These are phyloP conservation scores for Pittosporum tobira DNA, from an alignment of 129 eudicot genomes.

Conservation along the genomic window DNA sequence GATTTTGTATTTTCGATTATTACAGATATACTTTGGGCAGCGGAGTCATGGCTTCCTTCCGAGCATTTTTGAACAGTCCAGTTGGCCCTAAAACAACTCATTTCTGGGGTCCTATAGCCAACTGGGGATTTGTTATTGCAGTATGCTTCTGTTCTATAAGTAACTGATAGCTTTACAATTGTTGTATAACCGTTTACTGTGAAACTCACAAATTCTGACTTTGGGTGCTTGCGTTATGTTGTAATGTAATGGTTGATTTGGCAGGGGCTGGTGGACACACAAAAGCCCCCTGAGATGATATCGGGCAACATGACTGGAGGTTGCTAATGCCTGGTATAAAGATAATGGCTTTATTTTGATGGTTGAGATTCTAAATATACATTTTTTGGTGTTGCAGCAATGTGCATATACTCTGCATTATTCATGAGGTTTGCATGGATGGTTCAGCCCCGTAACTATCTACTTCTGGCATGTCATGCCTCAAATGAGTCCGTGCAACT, in stretches of 20 bases:
- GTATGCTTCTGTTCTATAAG: conserved; percentile 35
- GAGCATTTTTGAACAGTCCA: conserved; percentile 71
- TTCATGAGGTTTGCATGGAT: conserved; percentile 99
- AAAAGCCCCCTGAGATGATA: conserved; percentile 85
- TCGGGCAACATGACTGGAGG: conserved; percentile 97
- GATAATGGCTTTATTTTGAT: background rate
- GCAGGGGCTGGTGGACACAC: conserved; percentile 77
- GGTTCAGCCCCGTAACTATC: conserved; percentile 88
- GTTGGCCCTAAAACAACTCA: conserved; percentile 93
- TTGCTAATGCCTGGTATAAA: conserved; percentile 15
- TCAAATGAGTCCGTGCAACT: conserved; percentile 89
- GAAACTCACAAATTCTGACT: background rate
- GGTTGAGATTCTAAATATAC: background rate
- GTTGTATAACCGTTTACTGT: background rate
- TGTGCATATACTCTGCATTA: conserved; percentile 76
- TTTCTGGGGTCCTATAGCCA: conserved; percentile 94
- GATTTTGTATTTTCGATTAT: background rate
- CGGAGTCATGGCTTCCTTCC: conserved; percentile 53
- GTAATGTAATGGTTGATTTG: conserved; percentile 9
- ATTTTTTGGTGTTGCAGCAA: conserved; percentile 38
- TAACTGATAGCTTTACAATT: background rate
- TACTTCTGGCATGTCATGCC: conserved; percentile 78
- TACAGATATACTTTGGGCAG: conserved; percentile 14
- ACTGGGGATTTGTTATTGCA: conserved; percentile 85
- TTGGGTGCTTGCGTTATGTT: background rate